Conservation (phyloP, 768 basidiomycete species). For the Harrya chromipes region DNA sequence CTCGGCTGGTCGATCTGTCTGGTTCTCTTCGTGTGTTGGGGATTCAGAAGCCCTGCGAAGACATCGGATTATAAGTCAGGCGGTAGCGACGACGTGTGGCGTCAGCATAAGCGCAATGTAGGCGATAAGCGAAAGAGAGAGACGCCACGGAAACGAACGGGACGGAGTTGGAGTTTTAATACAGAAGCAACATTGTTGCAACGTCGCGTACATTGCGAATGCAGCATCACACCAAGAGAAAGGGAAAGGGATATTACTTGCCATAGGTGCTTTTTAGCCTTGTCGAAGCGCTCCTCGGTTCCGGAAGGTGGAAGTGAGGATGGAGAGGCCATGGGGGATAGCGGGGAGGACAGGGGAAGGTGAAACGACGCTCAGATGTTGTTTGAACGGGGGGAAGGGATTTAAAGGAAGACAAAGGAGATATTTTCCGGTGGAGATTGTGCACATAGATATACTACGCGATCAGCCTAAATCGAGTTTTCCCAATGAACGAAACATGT, state of each 20-base stretch:
- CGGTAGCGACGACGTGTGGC: slow-evolving; percentile 28
- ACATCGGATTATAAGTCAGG: slow-evolving; percentile 19
- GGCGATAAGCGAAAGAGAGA: slow-evolving; percentile 22
- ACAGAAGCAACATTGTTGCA: slow-evolving; percentile 10
- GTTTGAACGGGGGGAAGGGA: slow-evolving; percentile 22
- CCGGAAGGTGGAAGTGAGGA: slow-evolving; percentile 15
- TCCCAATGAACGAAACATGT: slow-evolving; percentile 34
- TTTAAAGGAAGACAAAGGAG: slow-evolving; percentile 30
- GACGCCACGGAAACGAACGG: slow-evolving; percentile 5
- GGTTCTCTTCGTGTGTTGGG: slow-evolving; percentile 21
- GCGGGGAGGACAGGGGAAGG: slow-evolving; percentile 20
- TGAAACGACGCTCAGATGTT: slow-evolving; percentile 22
- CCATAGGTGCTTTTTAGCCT: slow-evolving; percentile 36
- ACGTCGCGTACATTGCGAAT: slow-evolving; percentile 9
- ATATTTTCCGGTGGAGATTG: slow-evolving; percentile 34
- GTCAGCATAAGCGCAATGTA: slow-evolving; percentile 24
- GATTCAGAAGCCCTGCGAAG: slow-evolving; percentile 32
- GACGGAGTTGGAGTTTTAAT: slow-evolving; percentile 15
- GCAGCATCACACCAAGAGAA: slow-evolving; percentile 5
- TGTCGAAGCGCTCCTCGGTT: slow-evolving; percentile 33
- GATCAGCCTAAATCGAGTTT: slow-evolving; percentile 38
- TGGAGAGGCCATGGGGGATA: slow-evolving; percentile 24
- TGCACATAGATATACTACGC: slow-evolving; percentile 40
- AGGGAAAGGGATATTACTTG: slow-evolving; percentile 19
- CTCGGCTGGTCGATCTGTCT: slow-evolving; percentile 10